Evolutionary conservation across 495 filamentous ascomycete species (phyloP).

Genomic region (Daldinia vernicosa): DNA sequence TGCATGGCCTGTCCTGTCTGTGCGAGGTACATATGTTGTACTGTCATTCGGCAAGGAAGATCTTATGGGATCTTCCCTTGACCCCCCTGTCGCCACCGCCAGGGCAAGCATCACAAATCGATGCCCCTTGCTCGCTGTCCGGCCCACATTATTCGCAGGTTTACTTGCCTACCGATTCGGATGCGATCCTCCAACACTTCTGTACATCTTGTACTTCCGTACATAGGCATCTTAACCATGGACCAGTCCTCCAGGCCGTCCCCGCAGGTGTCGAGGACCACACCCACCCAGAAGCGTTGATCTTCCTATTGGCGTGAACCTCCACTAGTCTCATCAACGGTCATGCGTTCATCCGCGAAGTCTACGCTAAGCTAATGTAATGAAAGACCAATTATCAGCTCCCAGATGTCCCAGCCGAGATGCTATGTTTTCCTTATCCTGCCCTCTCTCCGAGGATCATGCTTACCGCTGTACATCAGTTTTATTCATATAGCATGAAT

Average conservation of each 20-base stretch:
- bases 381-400: slow-evolving; percentile 52
- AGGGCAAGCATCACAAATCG: slow-evolving; percentile 48
- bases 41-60: slow-evolving; percentile 44
- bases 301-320: slow-evolving; percentile 51
- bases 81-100: slow-evolving; percentile 44
- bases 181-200: slow-evolving; percentile 46
- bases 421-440: slow-evolving; percentile 48
- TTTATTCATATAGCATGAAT: slow-evolving; percentile 19
- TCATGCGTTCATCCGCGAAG: slow-evolving; percentile 59
- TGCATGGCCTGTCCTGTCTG: slow-evolving; percentile 39
- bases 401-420: slow-evolving; percentile 55
- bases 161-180: slow-evolving; percentile 51
- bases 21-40: slow-evolving; percentile 42
- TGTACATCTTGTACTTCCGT: slow-evolving; percentile 26
- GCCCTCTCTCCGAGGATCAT: slow-evolving; percentile 41
- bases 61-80: slow-evolving; percentile 49
- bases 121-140: slow-evolving; percentile 45
- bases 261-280: slow-evolving; percentile 48
- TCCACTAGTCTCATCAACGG: slow-evolving; percentile 55
- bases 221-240: slow-evolving; percentile 27
- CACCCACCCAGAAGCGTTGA: slow-evolving; percentile 48
- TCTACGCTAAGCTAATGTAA: slow-evolving; percentile 57
- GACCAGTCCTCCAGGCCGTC: slow-evolving; percentile 44
- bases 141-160: slow-evolving; percentile 47
- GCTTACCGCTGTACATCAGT: slow-evolving; percentile 38